Evolutionary conservation across 768 basidiomycete genomes (phyloP).

Genomic region (Phylloporus sp.): DNA sequence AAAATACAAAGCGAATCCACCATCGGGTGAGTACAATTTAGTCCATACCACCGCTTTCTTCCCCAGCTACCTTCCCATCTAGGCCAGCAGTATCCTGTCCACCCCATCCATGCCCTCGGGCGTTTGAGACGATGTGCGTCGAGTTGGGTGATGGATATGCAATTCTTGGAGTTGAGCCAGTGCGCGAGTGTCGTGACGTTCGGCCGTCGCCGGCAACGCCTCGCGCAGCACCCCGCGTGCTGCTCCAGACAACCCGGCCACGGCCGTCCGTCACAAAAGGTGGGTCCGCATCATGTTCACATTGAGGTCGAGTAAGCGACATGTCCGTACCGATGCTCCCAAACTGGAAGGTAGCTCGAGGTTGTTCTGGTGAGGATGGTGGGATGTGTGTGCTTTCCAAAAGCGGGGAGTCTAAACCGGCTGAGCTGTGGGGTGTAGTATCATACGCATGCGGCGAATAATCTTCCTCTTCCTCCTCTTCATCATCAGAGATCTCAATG

Average conservation of each 20-base stretch:
- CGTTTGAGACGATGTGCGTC: constrained; percentile 2
- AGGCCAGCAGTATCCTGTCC: constrained; percentile 19
- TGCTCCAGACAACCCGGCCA: constrained; percentile 52
- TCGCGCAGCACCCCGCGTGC: constrained; percentile 22
- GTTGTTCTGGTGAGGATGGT: constrained; percentile 4
- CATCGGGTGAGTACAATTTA: constrained; percentile 5
- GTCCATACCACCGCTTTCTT: constrained; percentile 10
- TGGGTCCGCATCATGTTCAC: constrained; percentile 38
- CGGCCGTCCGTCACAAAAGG: constrained; percentile 64
- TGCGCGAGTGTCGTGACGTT: constrained; percentile 17
- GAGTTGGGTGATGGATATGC: constrained; percentile 15
- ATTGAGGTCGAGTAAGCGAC: constrained; percentile 12
- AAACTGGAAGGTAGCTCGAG: constrained; percentile 1
- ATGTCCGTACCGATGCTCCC: constrained; percentile 2
- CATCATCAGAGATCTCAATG: constrained; percentile 31
- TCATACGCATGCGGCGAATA: background rate
- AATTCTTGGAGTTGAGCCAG: constrained; percentile 18
- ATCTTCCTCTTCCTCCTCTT: constrained; percentile 19
- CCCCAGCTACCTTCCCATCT: constrained; percentile 17
- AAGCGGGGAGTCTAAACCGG: background rate
- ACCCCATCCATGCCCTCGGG: constrained; percentile 16
- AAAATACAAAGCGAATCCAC: constrained; percentile 9
- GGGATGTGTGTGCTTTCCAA: background rate
- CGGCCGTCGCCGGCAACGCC: constrained; percentile 19
- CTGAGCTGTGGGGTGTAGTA: background rate